These are phyloP conservation scores for Sicyos edulis DNA, from an alignment of 306 rosid species.

Conservation along the genomic window DNA sequence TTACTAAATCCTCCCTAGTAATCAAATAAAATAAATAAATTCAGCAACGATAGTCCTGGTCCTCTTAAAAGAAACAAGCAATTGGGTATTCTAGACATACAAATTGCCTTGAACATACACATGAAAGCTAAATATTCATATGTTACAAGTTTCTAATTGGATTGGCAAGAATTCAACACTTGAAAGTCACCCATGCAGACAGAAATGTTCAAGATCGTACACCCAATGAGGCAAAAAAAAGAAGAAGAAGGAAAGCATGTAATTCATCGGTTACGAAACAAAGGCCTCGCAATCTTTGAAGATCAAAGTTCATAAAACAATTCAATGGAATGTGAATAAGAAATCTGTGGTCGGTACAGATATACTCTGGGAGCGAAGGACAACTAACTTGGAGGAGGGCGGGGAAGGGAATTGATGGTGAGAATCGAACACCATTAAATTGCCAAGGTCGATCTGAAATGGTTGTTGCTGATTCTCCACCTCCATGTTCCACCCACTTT, in stretches of 20 bases:
- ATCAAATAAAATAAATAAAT: background rate
- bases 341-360: too few relatives aligned
- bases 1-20: slow-evolving; percentile 54
- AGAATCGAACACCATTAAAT: slow-evolving; percentile 58
- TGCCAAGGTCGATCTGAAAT: slow-evolving; percentile 61
- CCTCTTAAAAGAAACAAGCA: slow-evolving; percentile 2
- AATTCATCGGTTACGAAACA: background rate
- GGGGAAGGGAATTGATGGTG: slow-evolving; percentile 41
- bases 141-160: background rate
- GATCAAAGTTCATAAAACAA: background rate
- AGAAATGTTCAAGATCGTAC: background rate
- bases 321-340: background rate
- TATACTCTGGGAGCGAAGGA: background rate
- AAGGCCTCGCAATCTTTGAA: background rate
- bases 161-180: background rate
- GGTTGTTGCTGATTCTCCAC: slow-evolving; percentile 31
- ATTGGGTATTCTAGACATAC: background rate
- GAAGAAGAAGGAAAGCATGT: background rate
- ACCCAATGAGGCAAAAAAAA: background rate
- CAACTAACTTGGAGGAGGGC: slow-evolving; percentile 38
- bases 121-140: background rate
- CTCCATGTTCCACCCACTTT: background rate
- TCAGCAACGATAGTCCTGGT: background rate
- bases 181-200: background rate
- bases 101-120: background rate